phyloP scores from a whole-genome alignment of 352 stramenopile species.

The Blastocystis sp. region DNA sequence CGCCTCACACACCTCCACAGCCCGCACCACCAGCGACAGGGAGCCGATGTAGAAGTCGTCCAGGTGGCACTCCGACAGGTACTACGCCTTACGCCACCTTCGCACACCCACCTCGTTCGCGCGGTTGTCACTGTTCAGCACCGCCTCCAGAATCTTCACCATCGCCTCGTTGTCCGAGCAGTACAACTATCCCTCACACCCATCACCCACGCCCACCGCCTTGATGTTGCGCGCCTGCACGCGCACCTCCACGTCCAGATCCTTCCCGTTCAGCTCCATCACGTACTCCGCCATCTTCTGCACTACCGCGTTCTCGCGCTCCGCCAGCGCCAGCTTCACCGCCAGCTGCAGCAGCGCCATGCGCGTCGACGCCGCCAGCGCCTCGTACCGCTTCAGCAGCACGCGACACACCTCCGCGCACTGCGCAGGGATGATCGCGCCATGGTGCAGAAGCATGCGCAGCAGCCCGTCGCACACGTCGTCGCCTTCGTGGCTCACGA shows the following conservation, averaged over 20 bases:
- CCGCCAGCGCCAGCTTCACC: conserved; percentile 78
- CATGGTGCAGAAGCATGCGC: conserved; percentile 82
- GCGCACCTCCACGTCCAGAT: conserved; percentile 81
- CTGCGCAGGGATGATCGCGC: conserved; percentile 73
- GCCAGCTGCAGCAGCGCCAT: conserved; percentile 79
- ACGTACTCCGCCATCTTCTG: conserved; percentile 80
- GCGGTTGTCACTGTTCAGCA: conserved; percentile 16
- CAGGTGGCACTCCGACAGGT: conserved; percentile 45
- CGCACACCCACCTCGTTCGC: conserved; percentile 12
- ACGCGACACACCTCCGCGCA: conserved; percentile 78
- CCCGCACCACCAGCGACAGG: conserved; percentile 5
- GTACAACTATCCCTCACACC: background rate
- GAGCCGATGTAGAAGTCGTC: conserved; percentile 28
- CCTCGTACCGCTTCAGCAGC: conserved; percentile 75
- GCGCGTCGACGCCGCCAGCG: conserved; percentile 73
- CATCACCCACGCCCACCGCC: conserved; percentile 69
- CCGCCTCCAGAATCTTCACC: background rate
- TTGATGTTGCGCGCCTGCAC: conserved; percentile 79
- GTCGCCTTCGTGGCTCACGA: conserved; percentile 77
- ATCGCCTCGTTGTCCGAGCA: conserved; percentile 18
- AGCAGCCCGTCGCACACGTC: conserved; percentile 79
- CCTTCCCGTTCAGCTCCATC: conserved; percentile 81
- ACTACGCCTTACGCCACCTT: background rate
- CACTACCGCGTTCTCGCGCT: conserved; percentile 77
- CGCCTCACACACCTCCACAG: background rate